phyloP scores from a whole-genome alignment of 139 green algal species.

The Prasinococcaceae sp. region DNA sequence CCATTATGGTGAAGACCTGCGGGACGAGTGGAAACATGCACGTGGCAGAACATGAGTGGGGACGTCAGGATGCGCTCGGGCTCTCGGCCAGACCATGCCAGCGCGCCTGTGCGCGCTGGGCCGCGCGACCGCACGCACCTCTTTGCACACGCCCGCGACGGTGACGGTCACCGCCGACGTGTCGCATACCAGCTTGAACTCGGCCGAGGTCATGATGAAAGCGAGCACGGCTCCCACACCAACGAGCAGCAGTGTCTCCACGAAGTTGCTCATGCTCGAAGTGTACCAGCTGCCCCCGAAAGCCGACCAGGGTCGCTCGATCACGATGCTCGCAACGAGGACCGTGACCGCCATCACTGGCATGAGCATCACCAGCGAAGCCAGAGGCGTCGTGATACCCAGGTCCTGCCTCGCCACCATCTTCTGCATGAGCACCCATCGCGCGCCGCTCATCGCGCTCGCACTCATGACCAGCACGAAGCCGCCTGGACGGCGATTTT shows the following conservation, averaged over 20 bases:
- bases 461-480: constrained; percentile 9
- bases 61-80: too few relatives aligned
- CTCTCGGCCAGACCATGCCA: too few relatives aligned
- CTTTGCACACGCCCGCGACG: constrained; percentile 8
- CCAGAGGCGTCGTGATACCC: background rate
- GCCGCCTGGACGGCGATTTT: too few relatives aligned
- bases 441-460: background rate
- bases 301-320: background rate
- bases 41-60: too few relatives aligned
- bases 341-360: constrained; percentile 3
- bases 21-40: too few relatives aligned
- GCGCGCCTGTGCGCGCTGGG: too few relatives aligned
- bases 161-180: constrained; percentile 13
- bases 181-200: constrained; percentile 11
- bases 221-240: background rate
- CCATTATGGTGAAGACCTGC: too few relatives aligned
- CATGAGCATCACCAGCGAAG: background rate
- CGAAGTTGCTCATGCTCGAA: background rate
- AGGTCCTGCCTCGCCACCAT: background rate
- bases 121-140: too few relatives aligned
- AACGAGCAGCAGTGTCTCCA: background rate
- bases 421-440: constrained; percentile 9
- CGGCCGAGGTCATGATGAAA: constrained; percentile 1
- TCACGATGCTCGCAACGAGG: background rate
- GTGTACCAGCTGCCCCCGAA: background rate